Evolutionary conservation across 441 rosid genomes (phyloP), one percentile per base, ranked within the genome.

Genomic region (Gossypium davidsonii): DNA sequence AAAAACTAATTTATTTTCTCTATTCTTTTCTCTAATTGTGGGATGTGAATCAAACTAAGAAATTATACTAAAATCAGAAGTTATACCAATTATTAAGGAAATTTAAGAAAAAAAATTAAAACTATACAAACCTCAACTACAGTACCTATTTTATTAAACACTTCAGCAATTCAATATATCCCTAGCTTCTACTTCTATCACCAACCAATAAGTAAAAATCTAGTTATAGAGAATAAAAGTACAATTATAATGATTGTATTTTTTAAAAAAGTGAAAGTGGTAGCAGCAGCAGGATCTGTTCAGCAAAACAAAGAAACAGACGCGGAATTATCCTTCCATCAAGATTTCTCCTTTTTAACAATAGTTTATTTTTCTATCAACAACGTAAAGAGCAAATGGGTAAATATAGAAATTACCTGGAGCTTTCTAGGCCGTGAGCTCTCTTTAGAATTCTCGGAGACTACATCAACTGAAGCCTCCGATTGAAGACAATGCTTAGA

Each of bases 401-500:
- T 59, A 26, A 46, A 6, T 5, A 11, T 6, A 5, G 64, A 44
- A 67, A 26, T 75, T 80, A 91, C 96, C 98, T 86, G 83, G 25
- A 67, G 28, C 57, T 83, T 86, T 68, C 44, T 78, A 4, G 79
- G 62, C 58, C 53, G 67, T 37, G 84, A 85, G 57, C 69, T 72
- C 62, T 74, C 86, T 78, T 81, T 79, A 63, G 84, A 71, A 69
- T 79, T 79, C 23, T 83, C 81, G 0, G 84, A 81, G 26, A 69
- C 83, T 14, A 80, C 89, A 60, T 78, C 83, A 1, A 17, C 53
- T 55, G 75, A 79, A 76, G 74, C 73, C 70, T 82, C 86, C 7
- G 86, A 75, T 55, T 63, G 83, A 83, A 79, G 68, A 73, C 81
- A 59, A 65, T 84, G 80, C 80, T 77, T 91, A 1, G 91, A 85